Evolutionary conservation across 176 grass and related monocot species (phyloP).

Genomic region (Thinopyrum elongatum): DNA sequence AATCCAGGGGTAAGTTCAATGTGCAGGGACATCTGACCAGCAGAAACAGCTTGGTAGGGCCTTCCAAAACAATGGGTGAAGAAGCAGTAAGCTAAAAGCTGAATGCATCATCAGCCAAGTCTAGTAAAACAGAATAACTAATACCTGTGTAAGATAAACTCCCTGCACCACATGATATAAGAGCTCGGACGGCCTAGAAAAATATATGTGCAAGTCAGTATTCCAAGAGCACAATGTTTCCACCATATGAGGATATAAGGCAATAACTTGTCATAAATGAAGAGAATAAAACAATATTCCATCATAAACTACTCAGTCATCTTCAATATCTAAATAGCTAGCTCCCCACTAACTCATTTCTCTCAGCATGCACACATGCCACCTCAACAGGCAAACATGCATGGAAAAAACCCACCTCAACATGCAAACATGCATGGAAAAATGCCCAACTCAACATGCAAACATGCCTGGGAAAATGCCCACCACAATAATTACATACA

Average conservation of each 20-base stretch:
- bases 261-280: background rate
- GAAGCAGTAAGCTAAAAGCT: slow-evolving; percentile 17
- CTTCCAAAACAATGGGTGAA: slow-evolving; percentile 40
- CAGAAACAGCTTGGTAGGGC: slow-evolving; percentile 82
- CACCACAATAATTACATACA: no score
- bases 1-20: slow-evolving; percentile 75
- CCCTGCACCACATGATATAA: slow-evolving; percentile 84
- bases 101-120: background rate
- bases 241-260: background rate
- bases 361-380: no score
- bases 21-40: slow-evolving; percentile 64
- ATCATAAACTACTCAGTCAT: background rate
- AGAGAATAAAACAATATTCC: background rate
- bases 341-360: no score
- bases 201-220: slow-evolving; percentile 11
- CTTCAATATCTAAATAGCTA: no score
- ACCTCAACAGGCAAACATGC: no score
- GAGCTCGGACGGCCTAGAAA: slow-evolving; percentile 74
- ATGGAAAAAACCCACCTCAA: no score
- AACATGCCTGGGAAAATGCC: no score
- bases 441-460: no score
- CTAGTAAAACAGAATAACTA: slow-evolving; percentile 11
- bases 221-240: no score
- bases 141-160: slow-evolving; percentile 75
- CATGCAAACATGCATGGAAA: no score